Base-by-base conservation (phyloP, 139 green algal genomes). In the Nannochloris sp. region DNA sequence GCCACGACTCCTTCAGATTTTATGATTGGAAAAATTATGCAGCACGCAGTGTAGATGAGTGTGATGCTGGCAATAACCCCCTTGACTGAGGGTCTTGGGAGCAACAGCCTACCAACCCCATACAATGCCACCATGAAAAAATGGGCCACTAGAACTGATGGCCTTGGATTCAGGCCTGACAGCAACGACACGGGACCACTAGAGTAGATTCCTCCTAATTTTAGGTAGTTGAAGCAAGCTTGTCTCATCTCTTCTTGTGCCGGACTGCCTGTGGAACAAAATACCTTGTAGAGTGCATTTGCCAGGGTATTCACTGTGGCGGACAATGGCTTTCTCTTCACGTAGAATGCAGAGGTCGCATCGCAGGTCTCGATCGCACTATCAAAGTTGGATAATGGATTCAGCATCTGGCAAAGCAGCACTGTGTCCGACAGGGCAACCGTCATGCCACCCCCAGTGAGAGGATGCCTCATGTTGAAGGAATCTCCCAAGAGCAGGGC, bases 231-330 rank as follows among this genome's bases (percentile, higher is more conserved):
- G 65, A 98, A 98, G 81, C 93, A 98, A 2, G 92, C 92, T 51
- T 89, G 76, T 5, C 89, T 79, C 93, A 98, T 98, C 71, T 94
- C 91, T 67, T 96, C 87, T 49, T 98, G 90, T 12, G 91, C 88
- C 6, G 80, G 61, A 28, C 68, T 63, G 1, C 66, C 71, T n/a
- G 70, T 76, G 59, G 69, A 83, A 69, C 83, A 92, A 64, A 97
- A 97, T 10, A 96, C 89, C 68, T 87, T 88, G 84, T 98, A 98
- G 48, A 98, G 76, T 9, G 92, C 92, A 61, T 96, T 95, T 13
- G 92, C 93, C 20, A 98, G 82, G 8, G 92, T 98, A 89, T 98
- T 98, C 79, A 98, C 96, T 57, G 92, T 98, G n/a, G 89, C 85
- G 16, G 74, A 84, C 62, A 97, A 58, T 8, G 92, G 93, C 78